phyloP scores from a whole-genome alignment of 164 flowering plant genomes.

The Houttuynia cordata region DNA sequence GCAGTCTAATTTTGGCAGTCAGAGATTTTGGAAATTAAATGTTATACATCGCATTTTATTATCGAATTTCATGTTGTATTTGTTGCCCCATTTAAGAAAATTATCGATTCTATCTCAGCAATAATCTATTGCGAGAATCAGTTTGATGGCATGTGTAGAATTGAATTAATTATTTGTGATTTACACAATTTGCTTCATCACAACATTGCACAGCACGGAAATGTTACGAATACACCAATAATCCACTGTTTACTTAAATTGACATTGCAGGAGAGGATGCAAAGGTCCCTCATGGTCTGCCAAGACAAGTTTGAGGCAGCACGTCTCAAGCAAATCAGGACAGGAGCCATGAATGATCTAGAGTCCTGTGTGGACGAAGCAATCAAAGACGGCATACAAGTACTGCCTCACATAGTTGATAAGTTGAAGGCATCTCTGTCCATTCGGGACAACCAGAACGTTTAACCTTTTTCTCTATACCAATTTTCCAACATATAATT shows the following conservation, averaged over 20 bases:
- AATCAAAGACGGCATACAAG: conserved; percentile 46
- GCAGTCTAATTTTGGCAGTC: neutral
- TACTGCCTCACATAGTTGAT: conserved; percentile 57
- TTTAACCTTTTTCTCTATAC: neutral
- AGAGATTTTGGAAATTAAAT: neutral
- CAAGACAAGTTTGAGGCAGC: conserved; percentile 84
- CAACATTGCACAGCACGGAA: too few species aligned
- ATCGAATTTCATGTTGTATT: neutral
- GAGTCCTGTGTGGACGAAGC: conserved; percentile 75
- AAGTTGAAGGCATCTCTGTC: conserved; percentile 37
- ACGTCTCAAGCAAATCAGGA: conserved; percentile 37
- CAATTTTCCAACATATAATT: neutral
- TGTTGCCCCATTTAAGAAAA: neutral
- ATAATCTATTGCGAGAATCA: too few species aligned
- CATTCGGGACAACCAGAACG: conserved; percentile 3
- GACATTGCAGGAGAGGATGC: conserved; percentile 55
- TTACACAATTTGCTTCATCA: neutral
- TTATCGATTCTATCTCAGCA: too few species aligned
- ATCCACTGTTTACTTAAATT: neutral
- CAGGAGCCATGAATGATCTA: conserved; percentile 34
- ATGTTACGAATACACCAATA: too few species aligned
- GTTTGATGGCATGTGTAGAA: too few species aligned
- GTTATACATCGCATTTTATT: neutral
- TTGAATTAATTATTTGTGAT: too few species aligned
- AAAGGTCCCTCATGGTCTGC: conserved; percentile 80